A percentile compares a stretch with the other conserved stretches of the same genome.
Evolutionary conservation across 495 filamentous ascomycete species (phyloP).

Genomic region (Hyaloscypha hepaticicola): DNA sequence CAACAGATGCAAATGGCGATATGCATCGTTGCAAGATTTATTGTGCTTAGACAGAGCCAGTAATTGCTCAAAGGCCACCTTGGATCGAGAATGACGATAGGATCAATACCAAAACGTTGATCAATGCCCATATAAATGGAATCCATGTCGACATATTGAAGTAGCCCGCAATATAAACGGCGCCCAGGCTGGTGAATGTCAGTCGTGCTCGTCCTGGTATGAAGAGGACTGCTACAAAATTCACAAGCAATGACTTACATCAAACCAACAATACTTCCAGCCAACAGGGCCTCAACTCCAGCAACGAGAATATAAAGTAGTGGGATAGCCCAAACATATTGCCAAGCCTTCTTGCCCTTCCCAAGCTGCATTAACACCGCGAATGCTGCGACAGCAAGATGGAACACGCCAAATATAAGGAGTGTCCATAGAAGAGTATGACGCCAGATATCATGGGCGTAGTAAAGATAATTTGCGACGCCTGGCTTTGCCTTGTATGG

Average conservation of each 20-base stretch:
- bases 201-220: slow-evolving; percentile 31
- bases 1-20: no score
- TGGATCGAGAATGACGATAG: slow-evolving; percentile 93
- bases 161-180: slow-evolving; percentile 82
- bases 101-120: slow-evolving; percentile 86
- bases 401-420: slow-evolving; percentile 63
- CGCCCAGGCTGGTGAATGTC: slow-evolving; percentile 63
- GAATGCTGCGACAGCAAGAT: slow-evolving; percentile 68
- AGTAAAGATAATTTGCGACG: slow-evolving; percentile 68
- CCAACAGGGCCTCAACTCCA: slow-evolving; percentile 77
- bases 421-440: slow-evolving; percentile 92
- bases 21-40: not conserved
- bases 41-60: not conserved
- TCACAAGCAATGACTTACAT: slow-evolving; percentile 59
- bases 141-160: slow-evolving; percentile 98
- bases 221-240: not conserved
- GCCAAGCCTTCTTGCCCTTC: slow-evolving; percentile 60
- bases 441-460: slow-evolving; percentile 79
- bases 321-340: slow-evolving; percentile 73
- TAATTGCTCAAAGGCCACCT: slow-evolving; percentile 72
- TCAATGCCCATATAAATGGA: slow-evolving; percentile 88
- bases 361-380: slow-evolving; percentile 69
- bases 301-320: slow-evolving; percentile 71
- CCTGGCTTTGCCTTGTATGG: slow-evolving; percentile 53
- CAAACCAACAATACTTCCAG: slow-evolving; percentile 84